These are phyloP conservation scores for Smittium culicis DNA, from an alignment of 371 early-diverging fungal genomes.

Conservation along the genomic window DNA sequence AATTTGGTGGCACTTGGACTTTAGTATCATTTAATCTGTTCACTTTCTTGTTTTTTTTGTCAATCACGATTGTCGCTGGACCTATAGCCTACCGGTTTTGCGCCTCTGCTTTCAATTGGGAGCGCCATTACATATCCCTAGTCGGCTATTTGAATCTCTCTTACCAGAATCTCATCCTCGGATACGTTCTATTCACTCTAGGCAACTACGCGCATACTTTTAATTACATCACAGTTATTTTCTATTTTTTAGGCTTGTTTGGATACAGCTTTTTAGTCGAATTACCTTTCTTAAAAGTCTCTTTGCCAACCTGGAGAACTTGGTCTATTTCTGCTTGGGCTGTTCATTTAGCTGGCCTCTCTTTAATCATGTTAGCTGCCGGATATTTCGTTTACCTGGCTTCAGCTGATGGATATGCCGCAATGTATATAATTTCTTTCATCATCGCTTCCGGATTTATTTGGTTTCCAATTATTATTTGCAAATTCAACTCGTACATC, in stretches of 20 bases:
- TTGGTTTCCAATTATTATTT: constrained; percentile 16
- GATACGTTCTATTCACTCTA: constrained; percentile 60
- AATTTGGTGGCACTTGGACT: neutral
- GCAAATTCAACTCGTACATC: constrained; percentile 16
- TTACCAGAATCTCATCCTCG: constrained; percentile 40
- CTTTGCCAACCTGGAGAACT: constrained; percentile 46
- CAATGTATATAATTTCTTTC: constrained; percentile 27
- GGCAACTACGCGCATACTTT: constrained; percentile 62
- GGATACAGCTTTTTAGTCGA: constrained; percentile 51
- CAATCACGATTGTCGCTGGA: constrained; percentile 21
- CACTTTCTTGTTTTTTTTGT: constrained; percentile 19
- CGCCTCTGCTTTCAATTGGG: constrained; percentile 47
- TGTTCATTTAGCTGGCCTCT: constrained; percentile 42
- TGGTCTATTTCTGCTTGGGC: constrained; percentile 61
- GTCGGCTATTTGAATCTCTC: constrained; percentile 52
- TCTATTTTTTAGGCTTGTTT: constrained; percentile 59
- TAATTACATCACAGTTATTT: constrained; percentile 53
- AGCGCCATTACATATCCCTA: constrained; percentile 42
- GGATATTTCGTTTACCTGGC: constrained; percentile 28
- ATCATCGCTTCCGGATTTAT: constrained; percentile 24
- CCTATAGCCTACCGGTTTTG: constrained; percentile 36
- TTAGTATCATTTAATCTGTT: constrained; percentile 27
- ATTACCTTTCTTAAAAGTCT: constrained; percentile 52
- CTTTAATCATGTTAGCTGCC: constrained; percentile 21
- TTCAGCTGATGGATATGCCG: constrained; percentile 17